These are phyloP conservation scores for Silene conica DNA, from an alignment of 148 eudicot species.

Conservation along the genomic window DNA sequence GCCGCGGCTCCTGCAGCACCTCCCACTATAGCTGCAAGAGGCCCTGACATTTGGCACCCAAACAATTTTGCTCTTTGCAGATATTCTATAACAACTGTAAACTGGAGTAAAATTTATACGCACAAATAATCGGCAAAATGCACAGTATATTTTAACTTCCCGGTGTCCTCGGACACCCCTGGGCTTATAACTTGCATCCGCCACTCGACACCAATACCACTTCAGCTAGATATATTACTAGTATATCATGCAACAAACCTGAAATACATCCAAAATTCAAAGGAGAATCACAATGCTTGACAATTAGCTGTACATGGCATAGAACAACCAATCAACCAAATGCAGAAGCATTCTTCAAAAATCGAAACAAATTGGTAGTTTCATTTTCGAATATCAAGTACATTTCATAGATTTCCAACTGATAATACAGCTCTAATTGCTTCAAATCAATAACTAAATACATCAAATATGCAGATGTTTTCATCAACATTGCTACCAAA, in stretches of 20 bases:
- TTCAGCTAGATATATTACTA: constrained; percentile 35
- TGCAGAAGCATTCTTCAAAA: not conserved
- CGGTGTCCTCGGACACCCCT: not conserved
- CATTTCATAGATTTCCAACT: not conserved
- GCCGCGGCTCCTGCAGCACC: constrained; percentile 99
- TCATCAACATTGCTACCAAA: constrained; percentile 8
- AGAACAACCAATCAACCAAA: not conserved
- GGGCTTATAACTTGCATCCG: not conserved
- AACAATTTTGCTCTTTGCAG: not conserved
- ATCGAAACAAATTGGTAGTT: not conserved
- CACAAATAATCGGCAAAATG: not conserved
- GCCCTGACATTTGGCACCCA: constrained; percentile 68
- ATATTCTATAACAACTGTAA: not conserved
- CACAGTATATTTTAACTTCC: not conserved
- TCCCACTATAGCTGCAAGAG: constrained; percentile 88
- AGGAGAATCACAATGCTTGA: not conserved
- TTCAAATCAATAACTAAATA: not conserved
- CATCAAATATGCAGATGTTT: not conserved
- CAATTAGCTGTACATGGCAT: not conserved
- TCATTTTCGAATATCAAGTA: not conserved
- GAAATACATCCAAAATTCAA: constrained; percentile 26
- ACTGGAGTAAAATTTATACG: not conserved
- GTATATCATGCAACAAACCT: constrained; percentile 37
- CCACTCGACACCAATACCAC: constrained; percentile 28
- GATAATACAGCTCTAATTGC: not conserved